Evolutionary conservation across 495 filamentous ascomycete genomes (phyloP), one percentile per base, ranked within the genome.

Genomic region (Trichoderma gamsii): DNA sequence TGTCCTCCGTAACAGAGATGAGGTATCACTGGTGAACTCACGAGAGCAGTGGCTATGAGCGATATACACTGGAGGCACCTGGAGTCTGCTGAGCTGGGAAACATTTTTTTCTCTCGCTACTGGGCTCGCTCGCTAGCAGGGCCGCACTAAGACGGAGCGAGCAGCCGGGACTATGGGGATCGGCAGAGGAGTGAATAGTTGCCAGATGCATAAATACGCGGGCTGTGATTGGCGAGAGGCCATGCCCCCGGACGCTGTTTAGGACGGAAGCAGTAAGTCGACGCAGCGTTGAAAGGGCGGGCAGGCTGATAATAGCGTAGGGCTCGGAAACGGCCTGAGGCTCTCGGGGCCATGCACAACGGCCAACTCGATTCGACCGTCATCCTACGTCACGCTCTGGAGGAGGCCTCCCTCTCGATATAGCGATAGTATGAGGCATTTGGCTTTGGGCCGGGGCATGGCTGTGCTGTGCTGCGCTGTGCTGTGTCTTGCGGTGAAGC

Each of bases 121-220:
- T 29, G 29, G 29, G 29, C 29, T 13, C 27, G 35, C 35, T 38
- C 35, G 35, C 35, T 38, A 38, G 5, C 35, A 61, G 25, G 56
- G n/a, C 56, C 23, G 56, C 56, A 61, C 56, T 61, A 61, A 61
- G 16, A 32, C 56, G 56, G 56, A 61, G 25, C 56, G 27, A 23
- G 56, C 23, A 61, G 56, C 56, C 56, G 56, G 56, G 56, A 61
- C 23, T 61, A 61, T 61, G 56, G 56, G 56, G 56, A 61, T 61
- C 56, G 56, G 56, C 56, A 61, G 56, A 61, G 56, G n/a, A 23
- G 49, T 52, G 49, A 61, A 13, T 25, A 61, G 23, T 61, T 61
- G 56, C 56, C 25, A 61, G 25, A 61, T 61, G 56, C 56, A 61
- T 61, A 61, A 29, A 29, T 61, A 61, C 8, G 56, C 15, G 25